Percentiles rank a stretch among this genome's conserved stretches.
phyloP scores from a whole-genome alignment of 2,329 filamentous ascomycete genomes.

The Blumeria hordei region DNA sequence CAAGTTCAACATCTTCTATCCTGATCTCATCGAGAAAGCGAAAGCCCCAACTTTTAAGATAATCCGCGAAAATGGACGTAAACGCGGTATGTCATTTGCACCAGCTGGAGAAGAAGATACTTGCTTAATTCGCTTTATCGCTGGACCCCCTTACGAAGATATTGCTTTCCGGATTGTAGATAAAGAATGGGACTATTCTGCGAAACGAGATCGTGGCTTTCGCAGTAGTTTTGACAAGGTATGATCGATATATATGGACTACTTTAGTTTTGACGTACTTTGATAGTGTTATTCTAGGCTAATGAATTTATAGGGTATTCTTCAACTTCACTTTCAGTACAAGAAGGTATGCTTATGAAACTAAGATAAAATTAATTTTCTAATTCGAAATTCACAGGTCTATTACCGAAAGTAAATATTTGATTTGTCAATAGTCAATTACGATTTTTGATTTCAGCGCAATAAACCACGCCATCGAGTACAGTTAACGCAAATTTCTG shows the following conservation, averaged over 20 bases:
- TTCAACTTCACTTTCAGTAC: conserved; percentile 95
- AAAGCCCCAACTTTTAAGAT: conserved; percentile 93
- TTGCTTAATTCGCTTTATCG: conserved; percentile 85
- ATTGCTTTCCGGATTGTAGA: conserved; percentile 94
- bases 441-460: no score
- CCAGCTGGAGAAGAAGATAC: conserved; percentile 91
- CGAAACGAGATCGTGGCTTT: conserved; percentile 84
- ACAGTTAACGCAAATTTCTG: no score
- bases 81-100: conserved; percentile 75
- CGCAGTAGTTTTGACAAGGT: conserved; percentile 96
- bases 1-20: conserved; percentile 99
- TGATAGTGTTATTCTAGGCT: conserved; percentile 1
- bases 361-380: conserved; percentile 4
- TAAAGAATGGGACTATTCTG: conserved; percentile 97
- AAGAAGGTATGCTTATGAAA: conserved; percentile 47
- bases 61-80: conserved; percentile 72
- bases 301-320: conserved; percentile 40
- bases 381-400: conserved; percentile 17
- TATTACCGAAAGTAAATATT: conserved; percentile 28
- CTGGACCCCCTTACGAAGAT: conserved; percentile 87
- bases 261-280: background rate
- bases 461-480: no score
- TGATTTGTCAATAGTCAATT: no score
- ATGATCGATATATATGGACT: conserved; percentile 16
- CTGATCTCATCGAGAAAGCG: conserved; percentile 81